Evolutionary conservation across 208 protist species (phyloP).

Genomic region (Crithidia mellificae): DNA sequence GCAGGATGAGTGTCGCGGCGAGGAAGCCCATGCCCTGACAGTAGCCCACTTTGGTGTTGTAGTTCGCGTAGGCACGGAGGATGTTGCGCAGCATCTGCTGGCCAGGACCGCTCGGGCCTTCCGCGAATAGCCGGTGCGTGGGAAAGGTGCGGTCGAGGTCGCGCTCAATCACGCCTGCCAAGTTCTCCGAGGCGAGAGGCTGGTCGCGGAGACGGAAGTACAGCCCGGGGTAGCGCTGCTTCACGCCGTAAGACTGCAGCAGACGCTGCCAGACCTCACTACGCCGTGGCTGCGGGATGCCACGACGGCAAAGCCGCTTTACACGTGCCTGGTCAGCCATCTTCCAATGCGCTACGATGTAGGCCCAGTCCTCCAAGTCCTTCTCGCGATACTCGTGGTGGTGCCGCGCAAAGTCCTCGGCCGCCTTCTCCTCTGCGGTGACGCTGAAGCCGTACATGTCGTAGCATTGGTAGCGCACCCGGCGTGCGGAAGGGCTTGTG

Average conservation of each 20-base stretch:
- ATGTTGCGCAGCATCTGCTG: constrained; percentile 72
- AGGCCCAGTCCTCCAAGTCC: constrained; percentile 36
- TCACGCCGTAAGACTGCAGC: constrained; percentile 40
- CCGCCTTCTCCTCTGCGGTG: constrained; percentile 63
- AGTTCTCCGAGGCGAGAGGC: constrained; percentile 26
- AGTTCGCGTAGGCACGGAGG: constrained; percentile 78
- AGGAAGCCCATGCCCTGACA: constrained; percentile 93
- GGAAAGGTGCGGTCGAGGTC: constrained; percentile 90
- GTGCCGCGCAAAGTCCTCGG: constrained; percentile 43
- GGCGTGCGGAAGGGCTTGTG: background rate
- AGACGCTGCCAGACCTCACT: constrained; percentile 68
- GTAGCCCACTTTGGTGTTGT: constrained; percentile 80
- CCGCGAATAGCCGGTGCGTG: constrained; percentile 72
- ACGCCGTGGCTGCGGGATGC: constrained; percentile 67
- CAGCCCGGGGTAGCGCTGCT: constrained; percentile 17
- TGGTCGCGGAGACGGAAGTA: constrained; percentile 41
- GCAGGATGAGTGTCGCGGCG: constrained; percentile 76
- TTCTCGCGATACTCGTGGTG: constrained; percentile 13
- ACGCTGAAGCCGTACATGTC: constrained; percentile 83
- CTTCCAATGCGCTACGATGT: constrained; percentile 42
- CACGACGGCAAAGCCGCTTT: constrained; percentile 74
- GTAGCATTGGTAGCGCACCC: constrained; percentile 23
- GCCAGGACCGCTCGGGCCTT: constrained; percentile 30
- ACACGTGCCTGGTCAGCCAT: constrained; percentile 16
- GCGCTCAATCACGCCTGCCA: constrained; percentile 73